Percentiles rank a stretch among this genome's conserved stretches.
Evolutionary conservation across 768 basidiomycete genomes (phyloP).

Genomic region (Naganishia randhawae): DNA sequence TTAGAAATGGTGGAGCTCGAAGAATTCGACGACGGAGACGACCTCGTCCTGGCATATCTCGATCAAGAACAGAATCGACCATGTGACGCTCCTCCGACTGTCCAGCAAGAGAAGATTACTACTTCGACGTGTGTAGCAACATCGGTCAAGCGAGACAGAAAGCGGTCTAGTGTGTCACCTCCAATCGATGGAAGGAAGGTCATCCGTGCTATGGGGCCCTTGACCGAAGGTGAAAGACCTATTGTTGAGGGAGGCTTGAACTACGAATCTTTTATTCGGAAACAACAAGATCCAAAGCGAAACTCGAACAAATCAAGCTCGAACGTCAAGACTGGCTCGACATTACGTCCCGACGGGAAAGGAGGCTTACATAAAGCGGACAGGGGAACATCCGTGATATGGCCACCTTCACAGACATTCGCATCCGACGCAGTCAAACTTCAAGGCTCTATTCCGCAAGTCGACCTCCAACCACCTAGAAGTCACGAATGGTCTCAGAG

Average conservation of each 20-base stretch:
- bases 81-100: neutral
- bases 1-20: neutral
- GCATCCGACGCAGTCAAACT: conserved; percentile 10
- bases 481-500: neutral
- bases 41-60: conserved; percentile 14
- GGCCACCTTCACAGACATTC: conserved; percentile 20
- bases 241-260: neutral
- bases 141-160: neutral
- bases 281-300: neutral
- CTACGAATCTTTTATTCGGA: too few relatives aligned
- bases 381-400: neutral
- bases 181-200: neutral
- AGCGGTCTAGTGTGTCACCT: neutral
- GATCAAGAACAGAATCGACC: conserved; percentile 6
- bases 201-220: neutral
- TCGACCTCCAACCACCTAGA: neutral
- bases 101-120: neutral
- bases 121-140: neutral
- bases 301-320: neutral
- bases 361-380: neutral
- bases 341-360: neutral
- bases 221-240: neutral
- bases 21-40: conserved; percentile 10
- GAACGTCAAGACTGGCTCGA: neutral
- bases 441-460: neutral